Evolutionary conservation across 805 yeast species (phyloP), one percentile per base, ranked within the genome.

Genomic region (Ogataea corticis): DNA sequence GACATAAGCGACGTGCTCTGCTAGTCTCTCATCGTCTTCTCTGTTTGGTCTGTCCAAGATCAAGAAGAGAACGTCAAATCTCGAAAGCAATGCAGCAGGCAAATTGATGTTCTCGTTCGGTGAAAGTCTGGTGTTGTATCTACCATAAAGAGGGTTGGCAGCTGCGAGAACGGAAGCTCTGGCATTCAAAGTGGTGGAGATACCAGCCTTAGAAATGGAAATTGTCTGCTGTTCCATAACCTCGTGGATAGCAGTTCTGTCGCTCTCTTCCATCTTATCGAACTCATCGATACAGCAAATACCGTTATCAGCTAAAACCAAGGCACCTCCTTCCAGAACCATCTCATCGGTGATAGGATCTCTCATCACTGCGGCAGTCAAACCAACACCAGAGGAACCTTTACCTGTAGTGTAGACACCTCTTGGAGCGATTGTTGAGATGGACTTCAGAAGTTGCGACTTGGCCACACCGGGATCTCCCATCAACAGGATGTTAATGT

Each of bases 401-500:
- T 96, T 82, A 70, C 99, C 99, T 1, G 99, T 94, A 7, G 99
- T 94, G 67, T 94, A 94, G 25, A 94, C 95, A 41, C 96, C 95
- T 61, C 98, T 78, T 25, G 99, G 99, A 3, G 98, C 94, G 44
- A 94, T 86, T 58, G 91, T 89, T 48, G 89, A 77, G 54, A 94
- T 88, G 28, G 95, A 85, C 65, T 94, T 94, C 52, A 94, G 74
- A 61, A 94, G 73, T 75, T 94, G 99, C 2, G 98, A 94, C 69
- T 94, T 94, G 61, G 99, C 99, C 44, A 94, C 99, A 75, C 99
- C 99, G 33, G 99, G 99, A 63, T 94, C 99, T 58, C 99, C 99
- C 97, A 94, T 92, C 42, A 94, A 75, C 70, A 97, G 85, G 44
- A 94, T 79, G 62, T 94, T 94, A 56, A 94, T 87, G 65, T 94